Percentiles rank a stretch among this genome's conserved stretches.
phyloP scores from a whole-genome alignment of 2,329 filamentous ascomycete species.

The Fusarium clavum region DNA sequence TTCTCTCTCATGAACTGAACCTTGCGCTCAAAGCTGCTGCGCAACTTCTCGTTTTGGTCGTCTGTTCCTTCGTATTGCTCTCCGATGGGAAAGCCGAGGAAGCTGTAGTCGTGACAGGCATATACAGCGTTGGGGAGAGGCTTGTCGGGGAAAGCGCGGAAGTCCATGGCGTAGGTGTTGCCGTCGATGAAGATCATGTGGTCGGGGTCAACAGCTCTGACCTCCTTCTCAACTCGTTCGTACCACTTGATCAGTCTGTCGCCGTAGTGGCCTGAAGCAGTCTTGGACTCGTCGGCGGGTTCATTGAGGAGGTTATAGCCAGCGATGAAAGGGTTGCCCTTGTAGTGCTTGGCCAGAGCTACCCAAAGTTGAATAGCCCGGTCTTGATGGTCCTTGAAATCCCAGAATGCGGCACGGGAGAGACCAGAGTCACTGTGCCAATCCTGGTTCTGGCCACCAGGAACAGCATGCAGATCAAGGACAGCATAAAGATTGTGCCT shows the following conservation, averaged over 20 bases:
- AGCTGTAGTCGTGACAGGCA: conserved; percentile 64
- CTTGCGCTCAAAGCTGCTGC: conserved; percentile 56
- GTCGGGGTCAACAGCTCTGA: conserved; percentile 57
- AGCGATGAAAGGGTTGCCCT: conserved; percentile 55
- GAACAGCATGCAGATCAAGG: conserved; percentile 58
- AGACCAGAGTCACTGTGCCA: conserved; percentile 59
- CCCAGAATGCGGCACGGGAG: conserved; percentile 58
- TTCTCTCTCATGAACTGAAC: conserved; percentile 56
- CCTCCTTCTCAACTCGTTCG: conserved; percentile 53
- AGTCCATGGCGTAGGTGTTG: conserved; percentile 67
- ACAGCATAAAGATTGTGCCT: conserved; percentile 58
- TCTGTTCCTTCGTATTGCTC: conserved; percentile 55
- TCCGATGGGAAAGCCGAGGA: conserved; percentile 60
- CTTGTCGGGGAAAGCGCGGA: conserved; percentile 55
- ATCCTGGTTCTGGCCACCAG: conserved; percentile 61
- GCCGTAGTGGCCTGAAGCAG: conserved; percentile 30
- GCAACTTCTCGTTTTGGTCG: conserved; percentile 58
- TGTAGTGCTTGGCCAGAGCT: conserved; percentile 56
- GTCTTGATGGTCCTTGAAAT: conserved; percentile 60
- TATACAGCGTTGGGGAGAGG: conserved; percentile 63
- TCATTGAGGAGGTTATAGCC: conserved; percentile 56
- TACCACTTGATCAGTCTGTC: conserved; percentile 55
- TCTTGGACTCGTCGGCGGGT: conserved; percentile 49
- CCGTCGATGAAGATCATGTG: conserved; percentile 65
- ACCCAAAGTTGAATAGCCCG: conserved; percentile 58